Evolutionary conservation across 2,329 filamentous ascomycete genomes (phyloP).

Genomic region (Fusarium tricinctum): DNA sequence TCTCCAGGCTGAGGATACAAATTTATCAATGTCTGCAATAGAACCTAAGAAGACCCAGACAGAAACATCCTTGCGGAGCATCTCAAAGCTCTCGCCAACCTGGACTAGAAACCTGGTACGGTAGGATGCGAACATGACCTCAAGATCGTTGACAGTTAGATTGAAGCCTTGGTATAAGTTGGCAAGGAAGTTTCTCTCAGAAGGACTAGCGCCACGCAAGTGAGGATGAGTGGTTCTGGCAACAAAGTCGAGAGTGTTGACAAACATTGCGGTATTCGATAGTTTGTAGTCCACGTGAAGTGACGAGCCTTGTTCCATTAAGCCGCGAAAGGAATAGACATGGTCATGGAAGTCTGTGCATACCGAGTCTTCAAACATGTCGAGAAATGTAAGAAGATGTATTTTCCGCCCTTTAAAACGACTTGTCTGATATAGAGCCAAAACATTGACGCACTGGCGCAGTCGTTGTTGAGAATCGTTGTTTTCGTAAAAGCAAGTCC

Average conservation of each 20-base stretch:
- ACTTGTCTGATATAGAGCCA: not conserved
- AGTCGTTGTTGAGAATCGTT: not conserved
- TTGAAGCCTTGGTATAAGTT: not conserved
- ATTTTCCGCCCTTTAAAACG: not conserved
- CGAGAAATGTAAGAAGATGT: not conserved
- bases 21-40: not conserved
- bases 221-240: not conserved
- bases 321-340: constrained; percentile 2
- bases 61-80: not conserved
- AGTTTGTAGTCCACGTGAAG: not conserved
- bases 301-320: not conserved
- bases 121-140: not conserved
- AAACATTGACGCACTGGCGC: not conserved
- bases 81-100: not conserved
- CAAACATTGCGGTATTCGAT: not conserved
- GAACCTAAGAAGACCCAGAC: not conserved
- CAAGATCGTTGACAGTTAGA: not conserved
- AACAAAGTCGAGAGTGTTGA: not conserved
- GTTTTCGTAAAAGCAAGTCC: not conserved
- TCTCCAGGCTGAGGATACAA: not conserved
- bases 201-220: not conserved
- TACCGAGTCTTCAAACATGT: not conserved
- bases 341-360: not conserved
- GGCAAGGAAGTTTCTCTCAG: not conserved
- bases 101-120: not conserved